Conservation (phyloP, 345 rosid genomes). For the Adansonia digitata region DNA sequence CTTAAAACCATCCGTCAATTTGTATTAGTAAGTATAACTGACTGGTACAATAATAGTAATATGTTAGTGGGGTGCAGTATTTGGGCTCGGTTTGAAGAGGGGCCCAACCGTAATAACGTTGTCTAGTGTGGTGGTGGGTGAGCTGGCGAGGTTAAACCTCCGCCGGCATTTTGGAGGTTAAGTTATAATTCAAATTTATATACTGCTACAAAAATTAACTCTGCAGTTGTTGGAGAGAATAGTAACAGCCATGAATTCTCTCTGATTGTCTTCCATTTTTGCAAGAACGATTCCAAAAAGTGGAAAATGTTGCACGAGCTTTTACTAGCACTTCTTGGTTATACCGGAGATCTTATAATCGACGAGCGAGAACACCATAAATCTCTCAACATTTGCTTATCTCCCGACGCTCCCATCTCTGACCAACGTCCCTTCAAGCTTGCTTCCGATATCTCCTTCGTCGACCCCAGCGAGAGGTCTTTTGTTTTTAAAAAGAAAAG, state of each 20-base stretch:
- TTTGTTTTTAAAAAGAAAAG: not conserved
- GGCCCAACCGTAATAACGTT: not conserved
- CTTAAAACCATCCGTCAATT: too few species aligned
- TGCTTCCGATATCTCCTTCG: slow-evolving; percentile 87
- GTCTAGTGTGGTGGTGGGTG: not conserved
- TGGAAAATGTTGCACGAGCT: slow-evolving; percentile 78
- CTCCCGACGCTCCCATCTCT: slow-evolving; percentile 61
- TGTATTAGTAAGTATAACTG: not conserved
- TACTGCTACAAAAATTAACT: not conserved
- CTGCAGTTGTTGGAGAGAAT: not conserved
- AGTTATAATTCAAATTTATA: slow-evolving; percentile 1
- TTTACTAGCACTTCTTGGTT: slow-evolving; percentile 73
- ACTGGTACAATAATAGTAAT: not conserved
- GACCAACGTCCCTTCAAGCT: slow-evolving; percentile 68
- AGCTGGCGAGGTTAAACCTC: not conserved
- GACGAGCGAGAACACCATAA: slow-evolving; percentile 74
- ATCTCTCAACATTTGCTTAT: slow-evolving; percentile 47
- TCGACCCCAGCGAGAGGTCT: slow-evolving; percentile 82
- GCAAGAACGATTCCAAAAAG: not conserved
- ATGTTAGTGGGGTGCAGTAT: not conserved
- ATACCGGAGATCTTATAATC: slow-evolving; percentile 88
- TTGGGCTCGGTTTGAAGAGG: not conserved
- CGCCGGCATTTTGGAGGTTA: not conserved
- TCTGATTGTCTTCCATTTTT: not conserved
- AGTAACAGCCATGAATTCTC: slow-evolving; percentile 8